Conservation (phyloP, 176 grass and related monocot genomes). For the Carex scoparia region DNA sequence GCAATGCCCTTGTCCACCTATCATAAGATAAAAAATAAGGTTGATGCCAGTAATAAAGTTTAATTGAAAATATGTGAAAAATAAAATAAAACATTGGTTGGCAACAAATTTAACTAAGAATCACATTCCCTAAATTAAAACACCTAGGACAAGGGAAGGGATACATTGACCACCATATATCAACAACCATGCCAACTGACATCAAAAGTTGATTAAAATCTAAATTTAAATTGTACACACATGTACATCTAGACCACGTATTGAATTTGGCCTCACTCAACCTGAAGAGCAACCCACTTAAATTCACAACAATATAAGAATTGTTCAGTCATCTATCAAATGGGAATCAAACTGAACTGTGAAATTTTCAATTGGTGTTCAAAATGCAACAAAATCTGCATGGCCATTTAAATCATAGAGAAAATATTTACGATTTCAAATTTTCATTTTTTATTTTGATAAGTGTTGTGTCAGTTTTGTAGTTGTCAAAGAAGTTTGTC, state of each 20-base stretch:
- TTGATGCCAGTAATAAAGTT: neutral
- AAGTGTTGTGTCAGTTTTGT: neutral
- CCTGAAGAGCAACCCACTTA: too few relatives aligned
- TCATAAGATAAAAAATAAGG: slow-evolving; percentile 18
- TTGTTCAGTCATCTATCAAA: neutral
- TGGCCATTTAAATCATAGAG: neutral
- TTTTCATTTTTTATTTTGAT: slow-evolving; percentile 1
- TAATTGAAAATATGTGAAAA: neutral
- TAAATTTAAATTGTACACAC: neutral
- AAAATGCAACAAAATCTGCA: slow-evolving; percentile 1
- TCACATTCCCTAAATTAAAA: neutral
- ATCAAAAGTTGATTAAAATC: neutral
- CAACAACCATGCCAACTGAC: neutral
- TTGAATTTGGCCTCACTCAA: neutral
- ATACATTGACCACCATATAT: neutral
- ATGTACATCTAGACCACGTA: neutral
- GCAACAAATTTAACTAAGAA: neutral
- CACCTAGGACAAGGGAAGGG: neutral
- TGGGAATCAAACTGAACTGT: neutral
- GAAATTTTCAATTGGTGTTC: neutral
- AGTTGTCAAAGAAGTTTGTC: neutral
- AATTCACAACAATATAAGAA: neutral
- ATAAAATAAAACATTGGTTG: neutral
- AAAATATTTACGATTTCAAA: neutral
- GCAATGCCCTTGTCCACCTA: slow-evolving; percentile 82